Base-by-base conservation (phyloP, 2,329 filamentous ascomycete genomes). In the Pseudocercospora vitis region DNA sequence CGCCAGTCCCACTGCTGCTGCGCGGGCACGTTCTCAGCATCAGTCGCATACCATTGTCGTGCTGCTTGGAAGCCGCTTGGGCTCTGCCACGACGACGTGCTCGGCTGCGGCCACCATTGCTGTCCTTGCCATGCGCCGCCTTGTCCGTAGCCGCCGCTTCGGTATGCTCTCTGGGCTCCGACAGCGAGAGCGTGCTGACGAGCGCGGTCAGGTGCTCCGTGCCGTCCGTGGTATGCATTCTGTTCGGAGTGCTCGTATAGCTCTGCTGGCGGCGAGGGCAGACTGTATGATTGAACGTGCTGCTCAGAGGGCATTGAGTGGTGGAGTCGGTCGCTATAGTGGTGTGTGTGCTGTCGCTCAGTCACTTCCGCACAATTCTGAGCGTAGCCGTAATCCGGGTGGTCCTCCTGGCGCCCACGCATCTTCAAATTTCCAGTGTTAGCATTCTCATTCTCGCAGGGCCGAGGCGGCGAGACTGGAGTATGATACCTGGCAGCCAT, bases 401-500 rank as follows among this genome's bases (percentile, higher is more conserved):
- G n/a, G 42, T 45, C 24, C 24, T 28, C 42, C 23, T 31, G n/a
- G 26, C 19, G 14, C 23, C 42, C 42, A 19, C 42, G 42, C 21
- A 31, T 45, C 42, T 45, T 45, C 42, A 31, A 29, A 45, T 19
- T 14, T 18, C 16, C 24, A 24, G 23, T 21, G 42, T 45, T 31
- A 45, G 24, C 23, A 31, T 45, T 26, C 24, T 29, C 24, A 24
- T 24, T 6, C 14, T 14, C 9, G 21, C 39, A 4, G 9, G n/a
- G n/a, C n/a, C n/a, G n/a, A n/a, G 42, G 42, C 14, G 42, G 42
- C 14, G 42, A 31, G 42, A 28, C 3, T 16, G 42, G 42, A 18
- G 42, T 8, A 14, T 11, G 42, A 45, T 45, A 45, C 42, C 42
- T 45, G 42, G 14, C 21, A 24, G 42, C 42, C 12, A 21, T 24